A percentile compares a stretch with the other conserved stretches of the same genome.
Conservation (phyloP, 2,329 filamentous ascomycete species). For the Penicillium sp. region DNA sequence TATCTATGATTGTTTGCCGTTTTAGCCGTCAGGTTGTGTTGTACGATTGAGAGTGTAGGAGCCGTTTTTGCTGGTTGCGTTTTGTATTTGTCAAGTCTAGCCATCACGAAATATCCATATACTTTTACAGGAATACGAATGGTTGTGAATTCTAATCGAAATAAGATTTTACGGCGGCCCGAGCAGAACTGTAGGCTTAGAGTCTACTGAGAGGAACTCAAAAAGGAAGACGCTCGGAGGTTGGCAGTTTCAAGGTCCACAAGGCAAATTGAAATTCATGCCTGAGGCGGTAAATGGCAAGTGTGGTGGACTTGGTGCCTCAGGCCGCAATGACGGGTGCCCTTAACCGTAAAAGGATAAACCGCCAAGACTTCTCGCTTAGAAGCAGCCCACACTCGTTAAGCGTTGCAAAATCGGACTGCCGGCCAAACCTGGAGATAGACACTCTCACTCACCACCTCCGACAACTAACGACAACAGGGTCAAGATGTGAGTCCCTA, state of each 20-base stretch:
- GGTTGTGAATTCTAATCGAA: neutral
- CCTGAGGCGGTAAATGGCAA: neutral
- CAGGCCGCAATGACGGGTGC: conserved; percentile 12
- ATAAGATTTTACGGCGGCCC: neutral
- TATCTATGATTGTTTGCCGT: conserved; percentile 19
- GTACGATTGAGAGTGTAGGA: conserved; percentile 25
- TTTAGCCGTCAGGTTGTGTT: conserved; percentile 31
- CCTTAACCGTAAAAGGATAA: conserved; percentile 17
- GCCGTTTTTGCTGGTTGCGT: conserved; percentile 14
- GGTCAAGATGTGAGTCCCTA: conserved; percentile 52
- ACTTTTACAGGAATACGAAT: neutral
- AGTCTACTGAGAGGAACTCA: no score
- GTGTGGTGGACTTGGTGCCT: conserved; percentile 14
- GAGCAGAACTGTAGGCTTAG: no score
- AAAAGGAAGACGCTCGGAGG: no score
- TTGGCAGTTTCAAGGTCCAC: neutral
- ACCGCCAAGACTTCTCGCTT: conserved; percentile 38
- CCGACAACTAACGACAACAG: conserved; percentile 54
- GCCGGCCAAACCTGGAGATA: conserved; percentile 42
- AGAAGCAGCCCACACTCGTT: conserved; percentile 49
- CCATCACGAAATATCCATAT: conserved; percentile 1
- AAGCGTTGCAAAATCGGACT: conserved; percentile 46
- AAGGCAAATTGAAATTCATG: neutral
- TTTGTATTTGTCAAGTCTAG: neutral
- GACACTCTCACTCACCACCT: conserved; percentile 47